Base-by-base conservation (phyloP, 2,329 filamentous ascomycete genomes). In the Dothideomycetes sp. region DNA sequence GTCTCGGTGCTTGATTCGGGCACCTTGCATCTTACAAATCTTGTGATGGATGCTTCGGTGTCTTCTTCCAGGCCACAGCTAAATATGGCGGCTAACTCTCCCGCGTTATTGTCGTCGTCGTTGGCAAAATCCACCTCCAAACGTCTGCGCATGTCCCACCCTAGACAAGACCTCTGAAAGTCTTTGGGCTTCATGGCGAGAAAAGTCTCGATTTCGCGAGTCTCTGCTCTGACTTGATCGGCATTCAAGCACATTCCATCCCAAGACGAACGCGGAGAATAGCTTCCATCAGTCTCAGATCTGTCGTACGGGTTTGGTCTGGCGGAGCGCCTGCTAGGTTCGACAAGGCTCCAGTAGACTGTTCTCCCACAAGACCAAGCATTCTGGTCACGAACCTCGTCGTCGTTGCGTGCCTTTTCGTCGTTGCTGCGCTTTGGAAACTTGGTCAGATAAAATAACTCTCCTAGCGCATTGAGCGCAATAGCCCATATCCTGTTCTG, bases 71-170 rank as follows among this genome's bases (percentile, higher is more conserved):
- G 59, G 1, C 84, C 86, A 51, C 81, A 82, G 24, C 77, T 70
- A 34, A 95, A 70, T 3, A 94, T 72, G 18, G 93, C 69, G 30
- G 94, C 65, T 12, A 70, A 72, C 59, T 95, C 89, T 15, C 87
- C 87, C 18, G 79, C 80, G 36, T 79, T 75, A 40, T 75, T 67
- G n/a, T 76, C 75, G 60, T 91, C 83, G 48, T 88, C 84, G 15
- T 76, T 78, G 31, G 82, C 82, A 61, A 95, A 96, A 55, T 98
- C 91, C 2, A 94, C 85, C 51, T 91, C 81, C 3, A 96, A 65
- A 45, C 69, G 78, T 44, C 87, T 76, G 38, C 78, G 78, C 88
- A 96, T 96, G 53, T 96, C 84, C 89, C 91, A 96, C 2, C 83
- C 82, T 42, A 82, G 66, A 53, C 84, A 96, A 1, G 77, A 68